Evolutionary conservation across 2,329 filamentous ascomycete species (phyloP), one percentile per base, ranked within the genome.

Genomic region (Sordariomycetes sp.): DNA sequence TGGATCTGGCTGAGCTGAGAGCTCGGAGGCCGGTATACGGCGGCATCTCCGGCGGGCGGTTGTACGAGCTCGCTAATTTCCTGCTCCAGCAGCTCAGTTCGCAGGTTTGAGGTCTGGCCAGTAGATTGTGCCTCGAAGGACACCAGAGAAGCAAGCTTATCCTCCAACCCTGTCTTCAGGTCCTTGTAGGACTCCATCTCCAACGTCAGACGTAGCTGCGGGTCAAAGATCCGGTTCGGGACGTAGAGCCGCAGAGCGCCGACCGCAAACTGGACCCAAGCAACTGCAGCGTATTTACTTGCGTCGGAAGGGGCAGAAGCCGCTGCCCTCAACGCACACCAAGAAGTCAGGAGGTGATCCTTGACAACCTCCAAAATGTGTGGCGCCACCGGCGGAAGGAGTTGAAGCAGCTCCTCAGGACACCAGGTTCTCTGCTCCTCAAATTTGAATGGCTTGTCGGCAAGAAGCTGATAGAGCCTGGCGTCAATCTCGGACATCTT

Each of bases 211-310:
- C 80, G 76, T 59, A 86, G 75, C 60, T 86, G 81, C 1, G 94
- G 94, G 69, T 99, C 94, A 65, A 93, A 94, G 3, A 88, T 81
- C 63, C 87, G 86, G 69, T 96, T 87, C 0, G 95, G 92, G 2
- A 97, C 85, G 66, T 93, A 97, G 2, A 97, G 77, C 61, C 82
- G 81, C 54, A 97, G 76, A 46, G 87, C 82, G 18, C 86, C 86
- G 22, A 92, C 72, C 1, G 89, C 87, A 60, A 96, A 85, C 55
- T 87, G 79, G 32, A 91, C 78, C 83, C 92, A 94, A 5, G 88
- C 86, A 24, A 87, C 71, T 6, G 73, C 72, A 5, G 71, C 73
- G 52, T 70, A 65, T 34, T 72, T 68, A 10, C 62, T 61, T 24
- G 61, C 59, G n/a, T 63, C 62, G 3, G 67, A 61, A 12, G 63